phyloP scores from a whole-genome alignment of 805 yeast genomes.

The Crinitomyces ghanaensis region DNA sequence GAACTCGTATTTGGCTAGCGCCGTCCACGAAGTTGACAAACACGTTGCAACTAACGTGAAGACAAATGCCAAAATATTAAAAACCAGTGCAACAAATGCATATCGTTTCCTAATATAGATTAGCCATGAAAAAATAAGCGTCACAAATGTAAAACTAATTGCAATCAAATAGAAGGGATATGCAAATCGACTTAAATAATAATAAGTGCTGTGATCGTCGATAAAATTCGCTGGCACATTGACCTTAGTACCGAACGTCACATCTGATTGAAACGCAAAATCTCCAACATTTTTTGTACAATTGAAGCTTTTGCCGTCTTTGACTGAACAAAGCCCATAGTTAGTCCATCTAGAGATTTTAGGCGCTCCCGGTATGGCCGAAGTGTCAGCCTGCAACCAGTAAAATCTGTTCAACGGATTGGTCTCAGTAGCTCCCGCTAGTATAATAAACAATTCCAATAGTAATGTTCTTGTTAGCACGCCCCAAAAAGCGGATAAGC shows the following conservation, averaged over 20 bases:
- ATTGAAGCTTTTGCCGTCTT: slow-evolving; percentile 30
- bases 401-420: slow-evolving; percentile 55
- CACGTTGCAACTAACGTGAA: slow-evolving; percentile 43
- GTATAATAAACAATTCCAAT: slow-evolving; percentile 48
- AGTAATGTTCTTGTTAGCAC: slow-evolving; percentile 40
- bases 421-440: slow-evolving; percentile 48
- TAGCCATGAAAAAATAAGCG: slow-evolving; percentile 29
- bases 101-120: slow-evolving; percentile 18
- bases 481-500: too few species aligned
- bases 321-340: slow-evolving; percentile 51
- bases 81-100: slow-evolving; percentile 18
- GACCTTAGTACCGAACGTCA: slow-evolving; percentile 47
- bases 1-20: slow-evolving; percentile 67
- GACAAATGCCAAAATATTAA: slow-evolving; percentile 20
- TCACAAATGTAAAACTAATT: slow-evolving; percentile 39
- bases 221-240: slow-evolving; percentile 47
- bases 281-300: slow-evolving; percentile 57
- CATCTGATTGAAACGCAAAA: slow-evolving; percentile 73
- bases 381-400: slow-evolving; percentile 72
- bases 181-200: slow-evolving; percentile 56
- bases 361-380: slow-evolving; percentile 33
- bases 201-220: slow-evolving; percentile 39
- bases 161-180: slow-evolving; percentile 55
- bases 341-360: slow-evolving; percentile 65
- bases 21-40: slow-evolving; percentile 64